Evolutionary conservation across 169 alveolate genomes (phyloP), one percentile per base, ranked within the genome.

Genomic region (Eimeria tenella): DNA sequence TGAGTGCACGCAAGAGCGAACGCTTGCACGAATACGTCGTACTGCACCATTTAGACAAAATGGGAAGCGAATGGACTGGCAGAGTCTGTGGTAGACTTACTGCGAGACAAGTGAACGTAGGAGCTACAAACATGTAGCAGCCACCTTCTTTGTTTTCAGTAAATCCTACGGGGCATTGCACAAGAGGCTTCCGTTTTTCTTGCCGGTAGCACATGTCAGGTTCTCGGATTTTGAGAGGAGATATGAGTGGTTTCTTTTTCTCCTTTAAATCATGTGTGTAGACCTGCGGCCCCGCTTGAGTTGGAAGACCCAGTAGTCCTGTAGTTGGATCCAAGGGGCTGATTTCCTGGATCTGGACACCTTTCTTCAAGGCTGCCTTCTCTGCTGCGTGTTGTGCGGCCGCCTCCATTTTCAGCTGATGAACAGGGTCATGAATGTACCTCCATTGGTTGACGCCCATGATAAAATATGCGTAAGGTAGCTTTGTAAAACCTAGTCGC

Each of bases 381-480:
- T 77, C 86, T 77, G 86, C 86, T 50, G 86, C 86, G 50, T 63
- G 86, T 10, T 60, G 65, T 49, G 65, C 10, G 9, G 86, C 86
- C 65, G 86, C n/a, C 17, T 77, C 86, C 86, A 77, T 77, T 31
- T 19, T 77, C 11, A 77, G 86, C 86, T 77, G 86, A 31, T 77
- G 86, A 3, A 77, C 86, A 52, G 86, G 86, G 65, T 77, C 86
- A 19, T 77, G 62, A 8, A 77, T 77, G 65, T 77, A 63, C 68
- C 86, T 77, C 86, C 86, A 77, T 50, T 77, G 86, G 63, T 77
- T 77, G 5, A 77, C 86, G 62, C 86, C 86, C 86, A 77, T 77
- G 86, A 77, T 77, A 68, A 77, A 77, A 77, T 77, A 77, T n/a
- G 86, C 86, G 25, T 50, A 77, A 6, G 86, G 86, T 25, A 77